phyloP scores from a whole-genome alignment of 768 basidiomycete species.

The Asterophora lycoperdoides region DNA sequence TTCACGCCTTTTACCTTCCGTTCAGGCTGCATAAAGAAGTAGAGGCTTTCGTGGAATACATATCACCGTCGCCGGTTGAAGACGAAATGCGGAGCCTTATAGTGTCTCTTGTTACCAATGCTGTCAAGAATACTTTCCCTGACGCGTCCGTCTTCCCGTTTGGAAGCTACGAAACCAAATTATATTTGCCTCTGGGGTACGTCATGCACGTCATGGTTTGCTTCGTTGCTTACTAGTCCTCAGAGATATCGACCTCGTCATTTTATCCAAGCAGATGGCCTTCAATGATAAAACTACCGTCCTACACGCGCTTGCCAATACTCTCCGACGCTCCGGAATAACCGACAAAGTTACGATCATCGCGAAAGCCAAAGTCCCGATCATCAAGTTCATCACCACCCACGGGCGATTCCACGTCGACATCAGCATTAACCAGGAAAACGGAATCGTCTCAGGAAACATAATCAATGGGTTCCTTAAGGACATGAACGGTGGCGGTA shows the following conservation, averaged over 20 bases:
- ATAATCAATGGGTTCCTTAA: slow-evolving; percentile 79
- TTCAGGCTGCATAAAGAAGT: slow-evolving; percentile 84
- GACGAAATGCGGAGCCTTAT: slow-evolving; percentile 79
- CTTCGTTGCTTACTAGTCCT: slow-evolving; percentile 15
- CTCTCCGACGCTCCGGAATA: slow-evolving; percentile 69
- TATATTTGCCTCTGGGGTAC: slow-evolving; percentile 91
- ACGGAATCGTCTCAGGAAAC: slow-evolving; percentile 73
- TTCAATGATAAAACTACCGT: slow-evolving; percentile 63
- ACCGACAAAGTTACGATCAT: slow-evolving; percentile 81
- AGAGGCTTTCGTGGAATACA: slow-evolving; percentile 77
- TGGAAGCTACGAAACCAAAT: slow-evolving; percentile 88
- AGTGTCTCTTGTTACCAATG: slow-evolving; percentile 63
- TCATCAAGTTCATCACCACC: slow-evolving; percentile 88
- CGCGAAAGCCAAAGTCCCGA: slow-evolving; percentile 91
- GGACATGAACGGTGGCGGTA: slow-evolving; percentile 41
- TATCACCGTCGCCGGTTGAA: slow-evolving; percentile 81
- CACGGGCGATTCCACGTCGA: slow-evolving; percentile 86
- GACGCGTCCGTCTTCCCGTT: slow-evolving; percentile 85
- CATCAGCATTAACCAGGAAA: slow-evolving; percentile 88
- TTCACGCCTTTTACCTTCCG: slow-evolving; percentile 4
- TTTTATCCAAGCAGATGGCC: slow-evolving; percentile 75
- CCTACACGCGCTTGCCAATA: slow-evolving; percentile 72
- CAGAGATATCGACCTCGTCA: slow-evolving; percentile 94
- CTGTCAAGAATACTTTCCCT: slow-evolving; percentile 61
- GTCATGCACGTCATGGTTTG: slow-evolving; percentile 23